These are phyloP conservation scores for Pholiota microspora DNA, from an alignment of 768 basidiomycete species.

Conservation along the genomic window DNA sequence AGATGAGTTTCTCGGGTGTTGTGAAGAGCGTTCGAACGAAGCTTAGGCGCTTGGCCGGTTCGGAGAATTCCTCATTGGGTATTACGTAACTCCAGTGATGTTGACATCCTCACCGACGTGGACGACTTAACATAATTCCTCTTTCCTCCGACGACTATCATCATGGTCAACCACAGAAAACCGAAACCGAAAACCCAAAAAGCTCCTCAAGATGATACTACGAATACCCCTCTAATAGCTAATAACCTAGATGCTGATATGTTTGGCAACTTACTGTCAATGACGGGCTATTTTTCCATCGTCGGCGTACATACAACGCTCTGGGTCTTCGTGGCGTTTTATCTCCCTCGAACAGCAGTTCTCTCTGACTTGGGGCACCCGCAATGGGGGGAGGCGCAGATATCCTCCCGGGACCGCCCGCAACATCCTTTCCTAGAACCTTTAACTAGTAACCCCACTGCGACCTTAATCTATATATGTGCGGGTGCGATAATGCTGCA, in stretches of 20 bases:
- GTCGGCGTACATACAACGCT: constrained; percentile 69
- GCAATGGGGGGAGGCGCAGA: constrained; percentile 26
- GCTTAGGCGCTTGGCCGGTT: neutral
- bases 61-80: neutral
- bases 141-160: constrained; percentile 6
- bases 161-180: constrained; percentile 17
- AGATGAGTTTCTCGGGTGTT: too few species aligned
- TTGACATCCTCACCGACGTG: neutral
- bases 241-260: neutral
- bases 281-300: constrained; percentile 36
- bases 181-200: constrained; percentile 12
- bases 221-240: neutral
- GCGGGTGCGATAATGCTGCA: constrained; percentile 54
- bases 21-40: too few species aligned
- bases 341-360: constrained; percentile 62
- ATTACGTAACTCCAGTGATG: neutral
- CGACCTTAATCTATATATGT: constrained; percentile 57
- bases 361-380: constrained; percentile 36
- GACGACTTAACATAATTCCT: neutral
- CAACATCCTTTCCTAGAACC: constrained; percentile 69
- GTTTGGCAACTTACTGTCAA: neutral
- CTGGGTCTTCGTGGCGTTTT: constrained; percentile 62
- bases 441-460: constrained; percentile 57
- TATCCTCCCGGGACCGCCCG: constrained; percentile 55
- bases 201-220: constrained; percentile 4